Conservation (phyloP, 768 basidiomycete genomes). For the Mycena latifolia region DNA sequence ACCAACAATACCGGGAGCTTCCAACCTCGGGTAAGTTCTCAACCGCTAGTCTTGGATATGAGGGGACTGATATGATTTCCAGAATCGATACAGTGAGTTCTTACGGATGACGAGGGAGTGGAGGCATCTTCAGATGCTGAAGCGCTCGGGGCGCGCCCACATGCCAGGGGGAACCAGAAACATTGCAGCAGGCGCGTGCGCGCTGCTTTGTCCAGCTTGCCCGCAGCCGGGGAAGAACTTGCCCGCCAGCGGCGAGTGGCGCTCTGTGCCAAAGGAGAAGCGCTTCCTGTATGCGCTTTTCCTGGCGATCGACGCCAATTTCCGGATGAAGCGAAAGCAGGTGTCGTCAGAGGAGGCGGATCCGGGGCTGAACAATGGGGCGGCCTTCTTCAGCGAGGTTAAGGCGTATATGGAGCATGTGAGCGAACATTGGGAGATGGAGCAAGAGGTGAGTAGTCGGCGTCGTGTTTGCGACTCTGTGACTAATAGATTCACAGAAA, state of each 20-base stretch:
- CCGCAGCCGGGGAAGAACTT: conserved; percentile 24
- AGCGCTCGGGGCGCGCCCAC: conserved; percentile 17
- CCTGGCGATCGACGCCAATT: conserved; percentile 3
- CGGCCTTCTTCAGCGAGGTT: conserved; percentile 10
- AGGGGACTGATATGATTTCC: too few relatives aligned
- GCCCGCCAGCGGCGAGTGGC: background rate
- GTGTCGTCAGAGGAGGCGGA: conserved; percentile 3
- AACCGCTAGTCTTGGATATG: too few relatives aligned
- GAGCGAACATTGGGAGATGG: conserved; percentile 1
- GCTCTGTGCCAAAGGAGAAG: background rate
- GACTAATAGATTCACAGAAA: background rate
- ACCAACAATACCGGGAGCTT: too few relatives aligned
- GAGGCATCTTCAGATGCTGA: conserved; percentile 22
- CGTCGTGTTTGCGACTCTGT: too few relatives aligned
- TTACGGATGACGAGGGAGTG: conserved; percentile 13
- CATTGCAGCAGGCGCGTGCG: conserved; percentile 6
- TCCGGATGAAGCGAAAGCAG: conserved; percentile 17
- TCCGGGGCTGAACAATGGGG: background rate
- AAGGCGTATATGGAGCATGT: conserved; percentile 11
- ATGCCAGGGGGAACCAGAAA: conserved; percentile 10
- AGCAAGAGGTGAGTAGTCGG: conserved; percentile 12
- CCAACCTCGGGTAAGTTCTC: too few relatives aligned
- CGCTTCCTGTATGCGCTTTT: background rate
- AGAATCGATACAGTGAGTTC: conserved; percentile 20
- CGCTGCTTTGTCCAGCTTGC: conserved; percentile 22